These are phyloP conservation scores for Monilinia laxa DNA, from an alignment of 2,329 filamentous ascomycete species.

Conservation along the genomic window DNA sequence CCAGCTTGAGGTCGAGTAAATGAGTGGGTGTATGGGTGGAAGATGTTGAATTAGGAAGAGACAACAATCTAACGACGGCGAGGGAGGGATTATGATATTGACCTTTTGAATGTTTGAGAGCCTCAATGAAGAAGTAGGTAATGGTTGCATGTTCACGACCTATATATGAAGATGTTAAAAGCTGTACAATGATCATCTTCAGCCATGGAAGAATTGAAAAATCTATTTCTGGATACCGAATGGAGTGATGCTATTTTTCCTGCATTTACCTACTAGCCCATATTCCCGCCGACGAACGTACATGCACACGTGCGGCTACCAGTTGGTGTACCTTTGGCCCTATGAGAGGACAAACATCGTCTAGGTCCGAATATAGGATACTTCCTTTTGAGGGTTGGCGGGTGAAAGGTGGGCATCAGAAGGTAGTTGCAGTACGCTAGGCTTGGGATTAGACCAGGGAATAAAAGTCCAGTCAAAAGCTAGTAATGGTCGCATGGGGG, in stretches of 20 bases:
- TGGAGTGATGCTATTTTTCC: slow-evolving; percentile 40
- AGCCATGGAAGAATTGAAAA: slow-evolving; percentile 19
- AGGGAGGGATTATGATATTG: slow-evolving; percentile 8
- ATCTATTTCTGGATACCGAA: slow-evolving; percentile 29
- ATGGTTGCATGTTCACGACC: slow-evolving; percentile 22
- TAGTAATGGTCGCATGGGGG: slow-evolving; percentile 12
- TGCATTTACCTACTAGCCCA: slow-evolving; percentile 37
- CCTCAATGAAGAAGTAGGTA: slow-evolving; percentile 22
- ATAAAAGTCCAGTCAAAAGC: slow-evolving; percentile 6
- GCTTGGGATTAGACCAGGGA: slow-evolving; percentile 6
- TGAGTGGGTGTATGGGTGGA: slow-evolving; percentile 7
- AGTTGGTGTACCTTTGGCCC: slow-evolving; percentile 28
- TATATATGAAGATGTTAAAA: slow-evolving; percentile 23
- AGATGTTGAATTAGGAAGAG: slow-evolving; percentile 16
- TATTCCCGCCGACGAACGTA: slow-evolving; percentile 29
- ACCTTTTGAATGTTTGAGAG: slow-evolving; percentile 20
- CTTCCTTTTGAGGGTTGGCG: slow-evolving; percentile 6
- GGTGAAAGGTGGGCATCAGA: slow-evolving; percentile 18
- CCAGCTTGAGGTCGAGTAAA: slow-evolving; percentile 39
- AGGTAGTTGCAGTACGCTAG: slow-evolving; percentile 12
- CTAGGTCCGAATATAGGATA: slow-evolving; percentile 23
- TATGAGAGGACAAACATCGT: slow-evolving; percentile 21
- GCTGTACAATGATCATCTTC: slow-evolving; percentile 19
- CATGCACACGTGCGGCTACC: slow-evolving; percentile 39
- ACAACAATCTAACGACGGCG: slow-evolving; percentile 14